Evolutionary conservation across 2,329 filamentous ascomycete genomes (phyloP).

Genomic region (Aspergillus pseudonomiae): DNA sequence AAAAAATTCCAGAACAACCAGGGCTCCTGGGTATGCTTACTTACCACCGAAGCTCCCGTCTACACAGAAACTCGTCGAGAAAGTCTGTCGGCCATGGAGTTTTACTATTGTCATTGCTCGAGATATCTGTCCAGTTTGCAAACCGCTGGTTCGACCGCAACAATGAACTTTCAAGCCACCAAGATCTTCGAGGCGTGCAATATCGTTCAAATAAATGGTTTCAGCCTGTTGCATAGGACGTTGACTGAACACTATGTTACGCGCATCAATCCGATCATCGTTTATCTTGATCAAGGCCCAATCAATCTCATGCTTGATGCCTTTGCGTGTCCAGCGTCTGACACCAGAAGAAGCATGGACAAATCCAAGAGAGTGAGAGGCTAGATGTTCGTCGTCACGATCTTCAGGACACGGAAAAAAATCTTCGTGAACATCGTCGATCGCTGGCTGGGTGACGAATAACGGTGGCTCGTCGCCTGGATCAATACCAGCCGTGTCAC

Average conservation of each 20-base stretch:
- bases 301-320: constrained; percentile 86
- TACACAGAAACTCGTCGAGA: constrained; percentile 71
- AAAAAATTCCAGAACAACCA: neutral
- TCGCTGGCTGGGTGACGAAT: constrained; percentile 85
- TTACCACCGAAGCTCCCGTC: constrained; percentile 61
- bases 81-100: constrained; percentile 79
- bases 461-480: constrained; percentile 76
- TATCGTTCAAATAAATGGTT: constrained; percentile 57
- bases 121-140: constrained; percentile 77
- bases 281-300: constrained; percentile 89
- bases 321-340: constrained; percentile 70
- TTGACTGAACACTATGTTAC: constrained; percentile 65
- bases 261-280: constrained; percentile 68
- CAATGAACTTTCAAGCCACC: constrained; percentile 82
- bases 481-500: constrained; percentile 78
- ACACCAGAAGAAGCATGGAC: constrained; percentile 90
- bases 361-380: constrained; percentile 78
- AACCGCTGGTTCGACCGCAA: constrained; percentile 81
- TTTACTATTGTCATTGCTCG: constrained; percentile 81
- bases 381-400: constrained; percentile 77
- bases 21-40: constrained; percentile 26
- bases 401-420: constrained; percentile 82
- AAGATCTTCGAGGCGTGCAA: constrained; percentile 59
- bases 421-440: constrained; percentile 80
- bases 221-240: constrained; percentile 42